Evolutionary conservation across 257 asterid species (phyloP).

Genomic region (Nicotiana attenuata): DNA sequence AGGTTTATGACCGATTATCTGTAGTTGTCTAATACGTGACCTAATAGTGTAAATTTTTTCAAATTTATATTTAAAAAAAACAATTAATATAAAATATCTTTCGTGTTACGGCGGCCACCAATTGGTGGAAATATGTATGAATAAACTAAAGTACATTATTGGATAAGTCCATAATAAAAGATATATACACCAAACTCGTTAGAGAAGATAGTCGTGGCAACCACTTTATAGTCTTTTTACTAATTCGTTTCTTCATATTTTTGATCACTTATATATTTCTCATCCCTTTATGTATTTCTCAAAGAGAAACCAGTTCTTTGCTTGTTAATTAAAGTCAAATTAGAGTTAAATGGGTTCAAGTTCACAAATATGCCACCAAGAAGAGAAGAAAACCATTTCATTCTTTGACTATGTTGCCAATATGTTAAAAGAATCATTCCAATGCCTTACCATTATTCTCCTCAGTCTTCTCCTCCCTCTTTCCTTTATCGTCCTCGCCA

Average conservation of each 20-base stretch:
- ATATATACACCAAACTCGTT: background rate
- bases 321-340: background rate
- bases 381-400: background rate
- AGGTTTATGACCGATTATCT: no score
- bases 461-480: constrained; percentile 82
- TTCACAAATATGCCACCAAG: background rate
- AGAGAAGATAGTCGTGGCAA: background rate
- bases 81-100: background rate
- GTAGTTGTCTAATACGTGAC: no score
- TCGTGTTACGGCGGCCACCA: background rate
- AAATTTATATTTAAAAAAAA: no score
- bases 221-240: background rate
- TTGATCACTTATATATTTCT: constrained; percentile 2
- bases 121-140: background rate
- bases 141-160: background rate
- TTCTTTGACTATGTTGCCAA: background rate
- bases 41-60: no score
- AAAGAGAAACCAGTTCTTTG: background rate
- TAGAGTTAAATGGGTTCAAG: background rate
- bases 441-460: constrained; percentile 39
- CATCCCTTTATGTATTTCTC: background rate
- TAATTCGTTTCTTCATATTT: background rate
- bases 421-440: constrained; percentile 28
- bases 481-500: constrained; percentile 64
- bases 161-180: background rate